These are phyloP conservation scores for Hippophae tibetana DNA, from an alignment of 306 rosid genomes.

Conservation along the genomic window DNA sequence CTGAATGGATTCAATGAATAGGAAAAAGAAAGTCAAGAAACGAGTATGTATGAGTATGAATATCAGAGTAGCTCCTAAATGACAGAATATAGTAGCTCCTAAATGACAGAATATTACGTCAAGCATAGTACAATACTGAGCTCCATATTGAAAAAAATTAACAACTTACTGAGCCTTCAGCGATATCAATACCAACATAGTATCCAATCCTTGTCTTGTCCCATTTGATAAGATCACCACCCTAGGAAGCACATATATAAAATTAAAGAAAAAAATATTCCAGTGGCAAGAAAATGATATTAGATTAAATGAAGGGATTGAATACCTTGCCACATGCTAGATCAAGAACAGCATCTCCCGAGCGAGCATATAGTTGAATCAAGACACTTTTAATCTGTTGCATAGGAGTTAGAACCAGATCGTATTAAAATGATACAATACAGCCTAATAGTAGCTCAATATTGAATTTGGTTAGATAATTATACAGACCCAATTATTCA, in stretches of 20 bases:
- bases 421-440: conserved; percentile 5
- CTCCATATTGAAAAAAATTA: neutral
- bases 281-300: conserved; percentile 6
- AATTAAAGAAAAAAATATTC: neutral
- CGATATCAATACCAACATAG: conserved; percentile 94
- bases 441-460: neutral
- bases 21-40: neutral
- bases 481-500: conserved; percentile 74
- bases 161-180: conserved; percentile 84
- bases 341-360: conserved; percentile 89
- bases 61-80: no score
- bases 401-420: conserved; percentile 5
- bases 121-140: conserved; percentile 7
- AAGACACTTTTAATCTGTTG: conserved; percentile 92
- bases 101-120: no score
- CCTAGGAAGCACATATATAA: conserved; percentile 36
- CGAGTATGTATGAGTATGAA: neutral
- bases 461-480: neutral
- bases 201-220: conserved; percentile 95
- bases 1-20: neutral
- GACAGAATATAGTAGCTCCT: no score
- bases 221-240: conserved; percentile 99
- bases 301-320: conserved; percentile 1
- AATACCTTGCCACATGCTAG: conserved; percentile 98
- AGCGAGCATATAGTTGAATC: conserved; percentile 80